These are phyloP conservation scores for Tulasnella sp. DNA, from an alignment of 768 basidiomycete genomes.

Conservation along the genomic window DNA sequence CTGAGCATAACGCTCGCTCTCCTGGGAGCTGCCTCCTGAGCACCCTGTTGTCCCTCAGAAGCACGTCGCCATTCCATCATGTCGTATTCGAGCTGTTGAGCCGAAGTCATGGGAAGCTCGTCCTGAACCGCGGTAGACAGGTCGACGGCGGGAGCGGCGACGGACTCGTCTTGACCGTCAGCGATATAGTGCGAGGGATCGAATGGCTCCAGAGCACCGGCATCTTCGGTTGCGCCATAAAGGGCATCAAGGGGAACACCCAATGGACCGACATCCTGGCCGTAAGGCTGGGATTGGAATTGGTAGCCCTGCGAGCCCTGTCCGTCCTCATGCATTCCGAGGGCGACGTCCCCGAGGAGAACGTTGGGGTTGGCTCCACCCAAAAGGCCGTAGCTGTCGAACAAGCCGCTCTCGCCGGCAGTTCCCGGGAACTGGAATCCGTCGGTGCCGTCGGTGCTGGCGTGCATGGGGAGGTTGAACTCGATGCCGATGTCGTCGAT, in stretches of 20 bases:
- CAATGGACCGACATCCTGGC: conserved; percentile 17
- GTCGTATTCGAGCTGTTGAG: conserved; percentile 31
- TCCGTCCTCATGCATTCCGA: conserved; percentile 31
- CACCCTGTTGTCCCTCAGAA: neutral
- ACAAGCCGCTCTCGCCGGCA: conserved; percentile 6
- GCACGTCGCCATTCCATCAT: conserved; percentile 34
- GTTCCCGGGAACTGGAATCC: conserved; percentile 29
- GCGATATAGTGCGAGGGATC: conserved; percentile 25
- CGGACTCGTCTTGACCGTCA: conserved; percentile 8
- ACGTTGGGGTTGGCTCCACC: conserved; percentile 26
- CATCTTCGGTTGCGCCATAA: conserved; percentile 10
- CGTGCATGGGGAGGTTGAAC: conserved; percentile 25
- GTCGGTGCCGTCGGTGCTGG: neutral
- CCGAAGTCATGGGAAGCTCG: conserved; percentile 29
- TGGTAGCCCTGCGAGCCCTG: neutral
- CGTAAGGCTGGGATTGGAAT: neutral
- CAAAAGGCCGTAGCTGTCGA: neutral
- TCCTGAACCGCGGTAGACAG: conserved; percentile 9
- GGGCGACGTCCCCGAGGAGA: conserved; percentile 28
- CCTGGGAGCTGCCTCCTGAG: neutral
- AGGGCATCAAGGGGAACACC: conserved; percentile 31
- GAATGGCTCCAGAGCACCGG: conserved; percentile 26
- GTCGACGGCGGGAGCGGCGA: conserved; percentile 9
- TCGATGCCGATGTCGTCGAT: conserved; percentile 33
- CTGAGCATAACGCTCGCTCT: conserved; percentile 31